Percentiles rank a stretch among this genome's conserved stretches.
phyloP scores from a whole-genome alignment of 2,329 filamentous ascomycete species.

The Talaromyces sp. region DNA sequence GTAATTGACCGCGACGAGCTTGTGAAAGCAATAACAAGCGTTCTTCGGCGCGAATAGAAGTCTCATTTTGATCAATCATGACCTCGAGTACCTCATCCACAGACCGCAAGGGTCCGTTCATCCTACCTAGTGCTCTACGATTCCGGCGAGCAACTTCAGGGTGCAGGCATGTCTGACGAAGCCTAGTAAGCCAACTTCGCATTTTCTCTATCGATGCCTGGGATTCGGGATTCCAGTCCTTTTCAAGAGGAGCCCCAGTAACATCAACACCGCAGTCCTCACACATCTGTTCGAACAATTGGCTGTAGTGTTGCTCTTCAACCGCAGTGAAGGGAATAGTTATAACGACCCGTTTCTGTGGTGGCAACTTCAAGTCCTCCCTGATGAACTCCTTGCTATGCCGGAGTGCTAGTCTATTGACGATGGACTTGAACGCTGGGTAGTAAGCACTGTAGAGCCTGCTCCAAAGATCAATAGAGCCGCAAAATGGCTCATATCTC shows the following conservation, averaged over 20 bases:
- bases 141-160: constrained; percentile 71
- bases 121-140: constrained; percentile 58
- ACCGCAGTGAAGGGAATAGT: constrained; percentile 85
- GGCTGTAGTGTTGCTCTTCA: constrained; percentile 82
- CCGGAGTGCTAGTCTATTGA: constrained; percentile 67
- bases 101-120: constrained; percentile 65
- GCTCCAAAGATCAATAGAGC: constrained; percentile 61
- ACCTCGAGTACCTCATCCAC: constrained; percentile 80
- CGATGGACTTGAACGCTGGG: constrained; percentile 61
- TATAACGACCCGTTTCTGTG: constrained; percentile 80
- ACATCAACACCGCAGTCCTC: constrained; percentile 61
- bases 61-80: constrained; percentile 85
- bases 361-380: constrained; percentile 70
- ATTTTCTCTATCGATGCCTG: constrained; percentile 60
- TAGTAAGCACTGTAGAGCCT: constrained; percentile 59
- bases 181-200: constrained; percentile 69
- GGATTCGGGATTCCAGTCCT: constrained; percentile 62
- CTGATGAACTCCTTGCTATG: constrained; percentile 81
- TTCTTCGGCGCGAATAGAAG: constrained; percentile 61
- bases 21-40: constrained; percentile 59
- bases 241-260: constrained; percentile 57
- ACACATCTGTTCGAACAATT: constrained; percentile 70
- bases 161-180: constrained; percentile 80
- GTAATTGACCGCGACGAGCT: constrained; percentile 68
- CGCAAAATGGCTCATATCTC: constrained; percentile 69